Evolutionary conservation across 148 eudicot genomes (phyloP), one percentile per base, ranked within the genome.

Genomic region (Nyssa sinensis): DNA sequence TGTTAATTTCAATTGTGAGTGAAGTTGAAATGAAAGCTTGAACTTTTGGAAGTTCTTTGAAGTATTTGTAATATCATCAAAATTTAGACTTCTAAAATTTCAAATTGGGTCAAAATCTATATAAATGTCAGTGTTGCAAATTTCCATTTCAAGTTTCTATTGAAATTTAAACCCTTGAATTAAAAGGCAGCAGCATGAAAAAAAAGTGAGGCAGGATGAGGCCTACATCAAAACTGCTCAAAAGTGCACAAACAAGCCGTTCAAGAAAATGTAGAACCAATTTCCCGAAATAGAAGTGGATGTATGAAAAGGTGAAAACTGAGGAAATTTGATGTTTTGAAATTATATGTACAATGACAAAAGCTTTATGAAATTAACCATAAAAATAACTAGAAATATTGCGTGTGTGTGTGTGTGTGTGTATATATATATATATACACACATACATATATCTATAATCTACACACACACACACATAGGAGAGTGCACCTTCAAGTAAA

Each of bases 401-500:
- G 8, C 8, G 12, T 41, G 47, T 41, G 1, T 6, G 12, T 41
- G 11, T 41, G 11, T 1, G 11, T 7, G 47, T 41, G 12, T 44
- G 3, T 11, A 11, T 13, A 12, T 1, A 12, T 44, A 44, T 55
- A 21, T 21, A 19, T 21, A 55, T 21, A 55, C 24, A 55, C 5
- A 11, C n/a, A n/a, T n/a, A n/a, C n/a, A n/a, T n/a, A n/a, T n/a
- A n/a, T n/a, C n/a, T n/a, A n/a, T n/a, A n/a, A n/a, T n/a, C n/a
- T n/a, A n/a, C n/a, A n/a, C n/a, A n/a, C n/a, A n/a, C n/a, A n/a
- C n/a, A n/a, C n/a, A 41, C 53, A 63, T 33, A 59, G 61, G 77
- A 69, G 62, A 70, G 23, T 59, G 59, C 71, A 94, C 98, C 96
- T 95, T 92, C 76, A 95, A 82, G 83, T 83, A 95, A 66, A 95